A percentile compares a stretch with the other conserved stretches of the same genome.
Evolutionary conservation across 371 early-diverging fungal species (phyloP).

Genomic region (Lichtheimia ramosa): DNA sequence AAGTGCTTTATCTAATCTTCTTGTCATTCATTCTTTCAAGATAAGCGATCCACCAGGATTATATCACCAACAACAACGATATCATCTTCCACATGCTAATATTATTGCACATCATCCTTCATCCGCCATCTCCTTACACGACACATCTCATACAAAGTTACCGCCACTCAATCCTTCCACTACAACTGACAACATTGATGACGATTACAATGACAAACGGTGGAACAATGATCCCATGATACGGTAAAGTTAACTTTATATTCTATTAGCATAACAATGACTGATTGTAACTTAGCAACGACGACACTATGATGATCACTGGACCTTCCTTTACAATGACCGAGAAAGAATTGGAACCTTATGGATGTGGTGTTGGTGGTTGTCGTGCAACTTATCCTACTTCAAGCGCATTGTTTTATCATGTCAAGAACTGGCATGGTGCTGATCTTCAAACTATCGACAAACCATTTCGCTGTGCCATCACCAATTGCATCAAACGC

Average conservation of each 20-base stretch:
- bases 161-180: too few relatives aligned
- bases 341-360: constrained; percentile 47
- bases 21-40: too few relatives aligned
- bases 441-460: constrained; percentile 36
- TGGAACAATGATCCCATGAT: too few relatives aligned
- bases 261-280: too few relatives aligned
- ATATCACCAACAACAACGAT: background rate
- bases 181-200: too few relatives aligned
- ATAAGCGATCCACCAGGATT: background rate
- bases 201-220: too few relatives aligned
- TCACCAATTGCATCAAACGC: constrained; percentile 78
- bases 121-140: too few relatives aligned
- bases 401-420: constrained; percentile 65
- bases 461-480: constrained; percentile 80
- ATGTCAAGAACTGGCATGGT: constrained; percentile 63
- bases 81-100: background rate
- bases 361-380: constrained; percentile 67
- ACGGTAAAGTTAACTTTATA: too few relatives aligned
- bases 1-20: background rate
- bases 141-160: too few relatives aligned
- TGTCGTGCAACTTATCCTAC: constrained; percentile 63
- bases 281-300: too few relatives aligned
- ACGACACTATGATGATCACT: too few relatives aligned
- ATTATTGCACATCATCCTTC: background rate
- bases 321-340: too few relatives aligned